Conservation (phyloP, 495 filamentous ascomycete species). For the Neurospora hispaniola region DNA sequence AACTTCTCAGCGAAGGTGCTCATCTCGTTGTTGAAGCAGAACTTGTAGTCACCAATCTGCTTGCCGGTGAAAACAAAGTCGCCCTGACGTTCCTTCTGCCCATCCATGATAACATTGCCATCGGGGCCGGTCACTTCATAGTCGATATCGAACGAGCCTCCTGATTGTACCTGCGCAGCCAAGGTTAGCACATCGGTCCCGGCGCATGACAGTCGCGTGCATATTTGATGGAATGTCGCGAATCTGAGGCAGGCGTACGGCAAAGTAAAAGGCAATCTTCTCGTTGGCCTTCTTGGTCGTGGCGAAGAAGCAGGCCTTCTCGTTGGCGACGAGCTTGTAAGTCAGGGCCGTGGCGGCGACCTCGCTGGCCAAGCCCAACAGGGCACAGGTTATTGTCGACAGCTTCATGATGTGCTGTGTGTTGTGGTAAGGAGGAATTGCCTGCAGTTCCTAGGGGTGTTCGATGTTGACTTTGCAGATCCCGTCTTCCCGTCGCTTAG, state of each 20-base stretch:
- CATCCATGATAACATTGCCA: conserved; percentile 75
- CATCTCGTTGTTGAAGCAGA: conserved; percentile 99
- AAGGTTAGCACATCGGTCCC: background rate
- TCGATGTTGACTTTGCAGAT: background rate
- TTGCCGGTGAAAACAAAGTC: conserved; percentile 97
- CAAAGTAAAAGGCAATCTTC: conserved; percentile 98
- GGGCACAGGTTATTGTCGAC: conserved; percentile 38
- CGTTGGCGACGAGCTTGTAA: conserved; percentile 81
- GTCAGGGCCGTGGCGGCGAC: conserved; percentile 83
- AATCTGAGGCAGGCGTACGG: conserved; percentile 46
- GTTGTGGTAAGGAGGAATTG: background rate
- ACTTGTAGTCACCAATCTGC: conserved; percentile 85
- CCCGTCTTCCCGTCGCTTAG: background rate
- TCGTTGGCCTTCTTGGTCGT: conserved; percentile 60
- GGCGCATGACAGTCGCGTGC: background rate
- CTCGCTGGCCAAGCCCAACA: conserved; percentile 53
- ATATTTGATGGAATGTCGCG: conserved; percentile 1
- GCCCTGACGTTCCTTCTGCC: conserved; percentile 85
- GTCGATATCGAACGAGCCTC: conserved; percentile 92
- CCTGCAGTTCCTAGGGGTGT: background rate
- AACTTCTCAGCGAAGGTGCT: conserved; percentile 96
- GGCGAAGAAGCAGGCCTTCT: conserved; percentile 92
- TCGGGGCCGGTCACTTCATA: conserved; percentile 78
- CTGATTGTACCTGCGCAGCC: conserved; percentile 72
- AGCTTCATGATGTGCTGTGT: conserved; percentile 35